These are phyloP conservation scores for Sphagnum contortum DNA, from an alignment of 225 moss, liverwort and hornwort species.

Conservation along the genomic window DNA sequence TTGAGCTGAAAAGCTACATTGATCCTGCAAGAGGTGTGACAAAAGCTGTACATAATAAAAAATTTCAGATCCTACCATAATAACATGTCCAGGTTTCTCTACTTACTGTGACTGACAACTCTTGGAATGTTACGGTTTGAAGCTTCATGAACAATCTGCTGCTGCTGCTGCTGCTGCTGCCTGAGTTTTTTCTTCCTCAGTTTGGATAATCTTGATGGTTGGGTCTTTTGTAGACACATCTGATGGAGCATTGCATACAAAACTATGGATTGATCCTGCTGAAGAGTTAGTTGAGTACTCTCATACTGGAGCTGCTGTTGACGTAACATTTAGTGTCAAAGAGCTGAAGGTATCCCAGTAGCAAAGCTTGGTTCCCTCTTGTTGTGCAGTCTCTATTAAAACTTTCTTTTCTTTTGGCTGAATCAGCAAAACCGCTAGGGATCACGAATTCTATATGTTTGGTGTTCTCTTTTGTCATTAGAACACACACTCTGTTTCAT, in stretches of 20 bases:
- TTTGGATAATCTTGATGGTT: neutral
- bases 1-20: slow-evolving; percentile 91
- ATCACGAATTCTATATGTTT: too few relatives aligned
- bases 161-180: too few relatives aligned
- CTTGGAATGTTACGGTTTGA: too few relatives aligned
- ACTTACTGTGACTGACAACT: too few relatives aligned
- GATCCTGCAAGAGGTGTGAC: slow-evolving; percentile 74
- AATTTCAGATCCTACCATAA: too few relatives aligned
- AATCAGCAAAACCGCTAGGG: too few relatives aligned
- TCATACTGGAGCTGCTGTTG: slow-evolving; percentile 74
- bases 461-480: too few relatives aligned
- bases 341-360: slow-evolving; percentile 63
- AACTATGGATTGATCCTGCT: slow-evolving; percentile 94
- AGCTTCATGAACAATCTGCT: too few relatives aligned
- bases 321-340: slow-evolving; percentile 90
- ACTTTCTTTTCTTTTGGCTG: too few relatives aligned
- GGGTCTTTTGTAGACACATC: slow-evolving; percentile 37
- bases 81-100: too few relatives aligned
- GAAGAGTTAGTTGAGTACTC: slow-evolving; percentile 85
- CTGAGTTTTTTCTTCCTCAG: neutral
- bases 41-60: neutral
- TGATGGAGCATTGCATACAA: slow-evolving; percentile 89
- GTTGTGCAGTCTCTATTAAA: neutral
- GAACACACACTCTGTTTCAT: too few relatives aligned
- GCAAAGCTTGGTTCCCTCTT: neutral